Base-by-base conservation (phyloP, 2,329 filamentous ascomycete genomes). In the Aspergillus tanneri region DNA sequence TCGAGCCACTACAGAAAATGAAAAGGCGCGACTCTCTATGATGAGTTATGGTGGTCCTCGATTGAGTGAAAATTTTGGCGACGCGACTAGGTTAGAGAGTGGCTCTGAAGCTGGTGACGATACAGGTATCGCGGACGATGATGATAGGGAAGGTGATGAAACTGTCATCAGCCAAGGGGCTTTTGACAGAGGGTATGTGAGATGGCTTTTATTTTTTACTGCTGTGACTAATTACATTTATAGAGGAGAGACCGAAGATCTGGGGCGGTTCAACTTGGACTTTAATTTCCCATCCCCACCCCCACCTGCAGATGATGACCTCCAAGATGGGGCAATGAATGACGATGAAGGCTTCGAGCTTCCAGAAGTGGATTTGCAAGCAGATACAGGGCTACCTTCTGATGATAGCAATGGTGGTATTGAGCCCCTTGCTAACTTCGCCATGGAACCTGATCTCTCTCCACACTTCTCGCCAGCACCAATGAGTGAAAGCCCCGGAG, bases 21-120 rank as follows among this genome's bases (percentile, higher is more conserved):
- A 72, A 25, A 64, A 58, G 18, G 61, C 63, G 28, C 65, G 68
- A 22, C 43, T 74, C 12, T 73, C 70, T 10, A 70, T 72, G 50
- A 71, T 73, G 50, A 74, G 77, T 50, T 68, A 71, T 43, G 70
- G 66, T 10, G 68, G 63, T 41, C 60, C 66, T 18, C 63, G 72
- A 16, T 60, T 78, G 39, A 80, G 77, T 55, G 78, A 79, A 49
- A 68, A 74, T 47, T 80, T 80, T 55, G 75, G 67, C 1, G 76
- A 77, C 46, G 53, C 74, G 38, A 74, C 71, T 14, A 68, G 72
- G 46, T 50, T 76, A 7, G 75, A 76, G 43, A 71, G 72, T 10
- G 72, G 67, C 1, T 73, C 54, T 11, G 69, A 73, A 23, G 59
- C 48, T 16, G 66, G 58, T 11, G 74, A 75, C 23, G 62, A 69